These are phyloP conservation scores for Trichosphaerium sp. DNA, from an alignment of 78 protist species.

Conservation along the genomic window DNA sequence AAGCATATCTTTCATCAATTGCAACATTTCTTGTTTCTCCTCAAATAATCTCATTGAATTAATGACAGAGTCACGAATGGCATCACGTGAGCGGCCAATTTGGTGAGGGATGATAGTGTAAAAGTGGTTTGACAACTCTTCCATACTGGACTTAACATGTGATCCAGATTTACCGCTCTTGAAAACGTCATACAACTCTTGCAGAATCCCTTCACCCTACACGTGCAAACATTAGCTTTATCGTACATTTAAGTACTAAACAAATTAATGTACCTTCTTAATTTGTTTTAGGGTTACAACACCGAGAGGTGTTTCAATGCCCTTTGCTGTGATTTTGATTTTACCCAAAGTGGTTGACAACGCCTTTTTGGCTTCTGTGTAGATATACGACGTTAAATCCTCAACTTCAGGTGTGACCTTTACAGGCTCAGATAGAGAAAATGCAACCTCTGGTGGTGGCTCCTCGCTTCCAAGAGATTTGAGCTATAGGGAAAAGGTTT, in stretches of 20 bases:
- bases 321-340: constrained; percentile 8
- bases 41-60: not conserved
- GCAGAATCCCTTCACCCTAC: no score
- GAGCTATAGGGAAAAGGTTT: no score
- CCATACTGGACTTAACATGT: no score
- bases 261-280: no score
- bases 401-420: not conserved
- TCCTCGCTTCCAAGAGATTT: no score
- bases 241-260: no score
- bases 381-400: not conserved
- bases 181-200: no score
- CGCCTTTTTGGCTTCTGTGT: not conserved
- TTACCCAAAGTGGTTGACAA: no score
- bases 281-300: constrained; percentile 16
- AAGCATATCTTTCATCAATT: constrained; percentile 1
- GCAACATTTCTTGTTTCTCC: constrained; percentile 1
- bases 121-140: no score
- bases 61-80: not conserved
- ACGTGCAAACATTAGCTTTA: no score
- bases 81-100: not conserved
- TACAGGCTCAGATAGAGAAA: constrained; percentile 1
- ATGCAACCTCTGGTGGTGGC: no score
- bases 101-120: not conserved
- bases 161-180: no score
- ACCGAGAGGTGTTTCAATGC: constrained; percentile 31